A percentile compares a stretch with the other conserved stretches of the same genome.
phyloP scores from a whole-genome alignment of 148 eudicot genomes.

The Vaccinium myrtillus region DNA sequence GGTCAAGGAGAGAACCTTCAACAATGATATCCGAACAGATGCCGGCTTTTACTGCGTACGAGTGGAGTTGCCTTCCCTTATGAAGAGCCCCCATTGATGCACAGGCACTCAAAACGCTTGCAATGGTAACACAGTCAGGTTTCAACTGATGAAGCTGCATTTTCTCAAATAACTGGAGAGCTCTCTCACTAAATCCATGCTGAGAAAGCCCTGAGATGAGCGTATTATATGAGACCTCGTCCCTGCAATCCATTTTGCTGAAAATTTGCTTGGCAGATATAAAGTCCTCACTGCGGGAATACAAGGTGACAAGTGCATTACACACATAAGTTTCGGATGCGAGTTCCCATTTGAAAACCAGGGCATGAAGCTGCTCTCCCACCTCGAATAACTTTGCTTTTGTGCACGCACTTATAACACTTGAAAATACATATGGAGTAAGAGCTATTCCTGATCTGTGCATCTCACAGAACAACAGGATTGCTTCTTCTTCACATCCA shows the following conservation, averaged over 20 bases:
- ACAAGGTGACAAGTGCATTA: slow-evolving; percentile 75
- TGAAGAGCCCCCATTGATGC: slow-evolving; percentile 63
- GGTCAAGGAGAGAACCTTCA: slow-evolving; percentile 95
- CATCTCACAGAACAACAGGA: slow-evolving; percentile 69
- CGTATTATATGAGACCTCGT: slow-evolving; percentile 77
- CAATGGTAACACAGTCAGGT: slow-evolving; percentile 85
- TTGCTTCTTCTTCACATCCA: slow-evolving; percentile 55
- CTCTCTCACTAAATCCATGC: slow-evolving; percentile 52
- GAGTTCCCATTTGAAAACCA: slow-evolving; percentile 73
- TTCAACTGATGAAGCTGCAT: slow-evolving; percentile 71
- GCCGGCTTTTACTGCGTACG: slow-evolving; percentile 77
- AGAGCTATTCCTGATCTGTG: slow-evolving; percentile 54
- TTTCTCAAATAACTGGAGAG: slow-evolving; percentile 58
- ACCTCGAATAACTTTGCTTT: slow-evolving; percentile 49
- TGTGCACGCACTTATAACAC: slow-evolving; percentile 80
- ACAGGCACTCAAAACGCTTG: slow-evolving; percentile 74
- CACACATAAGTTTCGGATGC: slow-evolving; percentile 62
- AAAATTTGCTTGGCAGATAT: slow-evolving; percentile 58
- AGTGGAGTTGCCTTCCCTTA: slow-evolving; percentile 83
- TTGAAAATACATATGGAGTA: slow-evolving; percentile 82
- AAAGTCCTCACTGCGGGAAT: slow-evolving; percentile 63
- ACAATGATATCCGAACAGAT: slow-evolving; percentile 70
- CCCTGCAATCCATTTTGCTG: slow-evolving; percentile 56
- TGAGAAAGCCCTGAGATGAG: slow-evolving; percentile 88
- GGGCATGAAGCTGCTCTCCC: slow-evolving; percentile 81